Percentiles rank a stretch among this genome's conserved stretches.
Evolutionary conservation across 225 moss, liverwort and hornwort species (phyloP).

Genomic region (Sphagnum tenellum): DNA sequence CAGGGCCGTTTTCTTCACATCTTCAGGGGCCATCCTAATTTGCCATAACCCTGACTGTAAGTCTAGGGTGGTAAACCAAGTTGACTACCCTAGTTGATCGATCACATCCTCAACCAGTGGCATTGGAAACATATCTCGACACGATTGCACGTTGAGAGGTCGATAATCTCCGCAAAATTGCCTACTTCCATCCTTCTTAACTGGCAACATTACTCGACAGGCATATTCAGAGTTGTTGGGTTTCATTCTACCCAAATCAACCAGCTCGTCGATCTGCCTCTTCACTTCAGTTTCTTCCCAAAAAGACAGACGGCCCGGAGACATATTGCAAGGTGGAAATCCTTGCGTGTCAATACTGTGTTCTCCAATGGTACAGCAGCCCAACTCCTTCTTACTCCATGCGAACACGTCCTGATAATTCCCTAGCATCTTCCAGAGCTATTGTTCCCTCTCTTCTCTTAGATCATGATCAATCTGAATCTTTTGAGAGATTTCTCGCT

Average conservation of each 20-base stretch:
- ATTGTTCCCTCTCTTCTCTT: background rate
- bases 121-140: background rate
- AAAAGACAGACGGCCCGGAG: background rate
- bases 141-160: background rate
- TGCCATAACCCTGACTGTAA: slow-evolving; percentile 6
- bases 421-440: background rate
- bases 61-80: slow-evolving; percentile 1
- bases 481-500: background rate
- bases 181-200: background rate
- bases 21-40: background rate
- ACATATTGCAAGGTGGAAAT: background rate
- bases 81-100: background rate
- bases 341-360: background rate
- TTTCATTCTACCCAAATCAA: background rate
- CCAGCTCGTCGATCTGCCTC: background rate
- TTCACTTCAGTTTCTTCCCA: background rate
- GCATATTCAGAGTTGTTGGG: background rate
- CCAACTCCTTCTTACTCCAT: background rate
- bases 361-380: background rate
- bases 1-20: background rate
- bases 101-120: slow-evolving; percentile 7
- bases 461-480: background rate
- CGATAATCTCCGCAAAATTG: background rate
- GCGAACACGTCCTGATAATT: background rate
- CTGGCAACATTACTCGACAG: background rate